Evolutionary conservation across 176 grass and related monocot genomes (phyloP), one percentile per base, ranked within the genome.

Genomic region (Musa troglodytarum): DNA sequence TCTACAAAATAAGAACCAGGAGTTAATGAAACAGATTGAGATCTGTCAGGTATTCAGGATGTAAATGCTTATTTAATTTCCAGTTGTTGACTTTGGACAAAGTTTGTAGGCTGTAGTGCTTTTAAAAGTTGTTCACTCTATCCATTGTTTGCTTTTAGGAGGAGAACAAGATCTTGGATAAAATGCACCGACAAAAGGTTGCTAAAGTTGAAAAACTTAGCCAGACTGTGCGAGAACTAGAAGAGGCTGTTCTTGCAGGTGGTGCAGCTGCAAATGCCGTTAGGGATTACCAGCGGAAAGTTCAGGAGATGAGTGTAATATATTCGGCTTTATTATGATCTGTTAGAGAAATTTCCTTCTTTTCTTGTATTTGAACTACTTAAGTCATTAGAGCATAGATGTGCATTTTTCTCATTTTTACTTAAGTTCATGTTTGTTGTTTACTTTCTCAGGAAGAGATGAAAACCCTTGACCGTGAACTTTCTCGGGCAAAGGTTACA

Each of bases 291-390:
- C 90, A 98, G 74, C 80, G 94, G 54, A 98, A 98, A 91, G 88
- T 98, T 74, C 88, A 89, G 72, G 94, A 98, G 76, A 98, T 98
- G 94, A 98, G 90, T 91, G 94, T 98, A 98, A 88, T 79, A 28
- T 62, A 14, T 22, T 68, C 34, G 15, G 11, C 26, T 68, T 68
- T 43, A 26, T 20, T 65, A n/a, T 63, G 10, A 65, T 79, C 25
- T n/a, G 19, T 69, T 80, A 28, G 69, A 17, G 14, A 19, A 63
- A 83, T 83, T 0, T 76, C 54, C 4, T 43, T 43, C 34, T 72
- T 23, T 8, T 68, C n/a, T 2, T 25, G 11, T 61, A 26, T 13
- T 13, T 66, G 63, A 23, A 66, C 63, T 66, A 66, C 63, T 17
- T 57, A n/a, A n/a, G 15, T 61, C 16, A n/a, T 61, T 61, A 61